These are phyloP conservation scores for Colletotrichum limetticola DNA, from an alignment of 2,329 filamentous ascomycete species.

Conservation along the genomic window DNA sequence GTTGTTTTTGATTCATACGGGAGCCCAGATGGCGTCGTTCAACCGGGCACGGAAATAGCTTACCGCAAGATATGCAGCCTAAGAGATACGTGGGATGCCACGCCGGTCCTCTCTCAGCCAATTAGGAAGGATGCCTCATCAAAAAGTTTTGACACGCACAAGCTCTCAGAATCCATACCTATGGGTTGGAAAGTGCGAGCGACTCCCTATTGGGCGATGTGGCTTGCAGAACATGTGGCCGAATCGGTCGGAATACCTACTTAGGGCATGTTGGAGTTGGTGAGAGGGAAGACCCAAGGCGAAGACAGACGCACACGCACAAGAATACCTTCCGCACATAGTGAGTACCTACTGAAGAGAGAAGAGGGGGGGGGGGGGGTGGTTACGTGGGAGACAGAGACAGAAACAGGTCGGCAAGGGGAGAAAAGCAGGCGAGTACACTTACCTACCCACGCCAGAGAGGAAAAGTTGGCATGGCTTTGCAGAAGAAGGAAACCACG, in stretches of 20 bases:
- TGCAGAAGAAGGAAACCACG: conserved; percentile 27
- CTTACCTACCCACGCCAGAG: background rate
- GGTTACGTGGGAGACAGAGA: background rate
- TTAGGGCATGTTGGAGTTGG: background rate
- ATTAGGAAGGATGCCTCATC: background rate
- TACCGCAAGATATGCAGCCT: background rate
- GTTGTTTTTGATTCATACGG: background rate
- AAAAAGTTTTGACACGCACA: background rate
- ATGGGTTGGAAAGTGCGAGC: background rate
- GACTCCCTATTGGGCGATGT: background rate
- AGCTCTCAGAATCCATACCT: background rate
- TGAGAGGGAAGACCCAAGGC: background rate
- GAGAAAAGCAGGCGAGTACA: background rate
- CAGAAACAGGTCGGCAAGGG: background rate
- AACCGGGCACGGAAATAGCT: background rate
- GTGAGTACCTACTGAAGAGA: background rate
- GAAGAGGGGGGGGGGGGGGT: background rate
- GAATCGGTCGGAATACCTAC: background rate
- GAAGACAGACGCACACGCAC: background rate
- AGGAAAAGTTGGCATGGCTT: conserved; percentile 32
- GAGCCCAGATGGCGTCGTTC: background rate
- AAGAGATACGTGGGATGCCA: background rate
- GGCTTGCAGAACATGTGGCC: background rate
- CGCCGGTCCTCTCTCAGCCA: background rate
- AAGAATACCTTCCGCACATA: background rate